Evolutionary conservation across 495 filamentous ascomycete genomes (phyloP).

Genomic region (Lasiosphaeria miniovina): DNA sequence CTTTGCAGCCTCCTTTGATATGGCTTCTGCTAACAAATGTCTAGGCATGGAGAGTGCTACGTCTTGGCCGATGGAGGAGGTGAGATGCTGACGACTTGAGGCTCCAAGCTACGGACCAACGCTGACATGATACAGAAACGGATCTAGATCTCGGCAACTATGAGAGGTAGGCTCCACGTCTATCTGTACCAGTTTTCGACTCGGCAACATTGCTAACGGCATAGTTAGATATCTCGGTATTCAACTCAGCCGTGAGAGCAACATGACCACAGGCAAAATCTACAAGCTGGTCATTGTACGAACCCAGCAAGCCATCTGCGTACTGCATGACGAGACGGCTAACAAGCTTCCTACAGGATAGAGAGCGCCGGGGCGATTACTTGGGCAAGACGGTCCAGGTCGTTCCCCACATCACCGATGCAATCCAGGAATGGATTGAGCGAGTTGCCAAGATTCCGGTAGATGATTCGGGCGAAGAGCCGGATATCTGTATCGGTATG

Average conservation of each 20-base stretch:
- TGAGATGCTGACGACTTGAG: constrained; percentile 10
- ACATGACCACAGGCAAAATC: constrained; percentile 94
- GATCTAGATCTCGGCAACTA: constrained; percentile 97
- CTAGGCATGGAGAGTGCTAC: constrained; percentile 40
- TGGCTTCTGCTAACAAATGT: not conserved
- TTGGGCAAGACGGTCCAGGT: constrained; percentile 91
- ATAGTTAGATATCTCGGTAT: constrained; percentile 42
- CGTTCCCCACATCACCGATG: constrained; percentile 86
- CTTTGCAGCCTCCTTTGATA: not conserved
- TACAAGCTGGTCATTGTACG: constrained; percentile 73
- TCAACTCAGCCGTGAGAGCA: constrained; percentile 68
- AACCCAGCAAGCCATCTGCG: constrained; percentile 17
- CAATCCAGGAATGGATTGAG: constrained; percentile 89
- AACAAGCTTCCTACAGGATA: not conserved
- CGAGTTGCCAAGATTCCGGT: constrained; percentile 81
- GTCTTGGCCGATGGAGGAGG: constrained; percentile 36
- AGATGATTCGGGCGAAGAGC: constrained; percentile 76
- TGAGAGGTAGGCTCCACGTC: constrained; percentile 55
- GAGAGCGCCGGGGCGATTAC: constrained; percentile 76
- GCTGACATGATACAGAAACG: constrained; percentile 40
- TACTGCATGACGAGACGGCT: not conserved
- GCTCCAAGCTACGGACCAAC: not conserved
- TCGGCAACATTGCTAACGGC: not conserved
- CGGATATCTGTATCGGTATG: constrained; percentile 80
- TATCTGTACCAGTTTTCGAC: not conserved